Percentiles rank a stretch among this genome's conserved stretches.
phyloP scores from a whole-genome alignment of 169 alveolate genomes.

The Eimeria falciformis region DNA sequence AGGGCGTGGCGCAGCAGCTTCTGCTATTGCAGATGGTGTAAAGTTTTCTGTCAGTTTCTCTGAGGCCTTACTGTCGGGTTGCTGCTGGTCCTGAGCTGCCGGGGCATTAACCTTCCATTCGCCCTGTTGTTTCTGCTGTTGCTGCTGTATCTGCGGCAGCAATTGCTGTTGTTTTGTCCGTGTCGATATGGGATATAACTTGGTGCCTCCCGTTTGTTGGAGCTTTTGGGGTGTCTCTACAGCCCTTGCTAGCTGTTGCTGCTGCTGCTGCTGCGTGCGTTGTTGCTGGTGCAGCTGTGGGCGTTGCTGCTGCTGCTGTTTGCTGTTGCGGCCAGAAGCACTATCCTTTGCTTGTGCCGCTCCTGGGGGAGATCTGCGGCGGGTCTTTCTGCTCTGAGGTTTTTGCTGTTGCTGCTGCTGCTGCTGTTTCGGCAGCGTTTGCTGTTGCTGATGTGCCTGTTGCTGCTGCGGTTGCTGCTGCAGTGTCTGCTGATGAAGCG shows the following conservation, averaged over 20 bases:
- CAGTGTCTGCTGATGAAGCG: not conserved
- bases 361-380: constrained; percentile 8
- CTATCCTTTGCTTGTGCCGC: not conserved
- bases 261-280: not conserved
- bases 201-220: not conserved
- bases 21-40: not conserved
- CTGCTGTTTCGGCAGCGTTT: constrained; percentile 2
- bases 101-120: not conserved
- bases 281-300: not conserved
- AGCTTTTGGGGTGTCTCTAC: not conserved
- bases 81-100: not conserved
- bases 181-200: not conserved
- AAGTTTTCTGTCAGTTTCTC: not conserved
- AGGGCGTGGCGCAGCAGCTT: not conserved
- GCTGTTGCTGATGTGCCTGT: constrained; percentile 8
- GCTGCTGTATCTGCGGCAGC: not conserved
- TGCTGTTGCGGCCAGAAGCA: constrained; percentile 2
- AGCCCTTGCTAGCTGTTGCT: not conserved
- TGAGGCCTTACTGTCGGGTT: not conserved
- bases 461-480: not conserved
- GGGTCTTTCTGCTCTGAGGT: not conserved
- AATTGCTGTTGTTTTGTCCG: not conserved
- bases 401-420: constrained; percentile 37
- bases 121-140: not conserved
- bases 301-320: constrained; percentile 21